Evolutionary conservation across 2,329 filamentous ascomycete genomes (phyloP).

Genomic region (Colletotrichum sp.): DNA sequence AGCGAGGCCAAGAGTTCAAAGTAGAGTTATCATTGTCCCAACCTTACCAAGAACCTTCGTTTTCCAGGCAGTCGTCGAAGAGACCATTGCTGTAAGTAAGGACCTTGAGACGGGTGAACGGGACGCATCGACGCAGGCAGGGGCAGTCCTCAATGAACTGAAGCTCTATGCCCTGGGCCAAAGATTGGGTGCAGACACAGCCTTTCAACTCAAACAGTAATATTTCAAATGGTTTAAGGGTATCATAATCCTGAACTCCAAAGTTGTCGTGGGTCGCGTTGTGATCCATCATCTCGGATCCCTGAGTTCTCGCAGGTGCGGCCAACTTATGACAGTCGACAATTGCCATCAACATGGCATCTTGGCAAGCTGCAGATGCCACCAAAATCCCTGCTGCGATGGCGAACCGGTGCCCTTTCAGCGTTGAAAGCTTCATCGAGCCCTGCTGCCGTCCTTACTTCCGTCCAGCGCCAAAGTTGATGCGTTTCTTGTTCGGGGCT

Average conservation of each 20-base stretch:
- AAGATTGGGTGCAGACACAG: background rate
- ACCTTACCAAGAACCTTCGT: background rate
- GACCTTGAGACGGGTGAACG: background rate
- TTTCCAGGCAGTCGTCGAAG: background rate
- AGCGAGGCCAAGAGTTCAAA: background rate
- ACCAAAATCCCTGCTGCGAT: background rate
- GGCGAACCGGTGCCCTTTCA: background rate
- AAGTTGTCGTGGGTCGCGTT: background rate
- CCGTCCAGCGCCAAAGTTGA: constrained; percentile 61
- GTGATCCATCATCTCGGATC: background rate
- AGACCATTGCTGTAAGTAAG: background rate
- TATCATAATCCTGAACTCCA: constrained; percentile 7
- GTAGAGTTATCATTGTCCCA: background rate
- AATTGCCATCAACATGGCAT: background rate
- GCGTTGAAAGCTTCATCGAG: background rate
- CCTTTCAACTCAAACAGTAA: background rate
- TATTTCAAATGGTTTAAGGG: background rate
- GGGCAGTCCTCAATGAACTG: background rate
- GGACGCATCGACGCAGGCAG: background rate
- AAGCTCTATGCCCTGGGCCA: background rate
- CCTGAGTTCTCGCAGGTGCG: background rate
- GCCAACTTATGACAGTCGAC: background rate
- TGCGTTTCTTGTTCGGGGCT: constrained; percentile 58
- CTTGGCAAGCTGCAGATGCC: background rate
- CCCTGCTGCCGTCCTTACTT: constrained; percentile 38